Percentiles rank a stretch among this genome's conserved stretches.
phyloP scores from a whole-genome alignment of 768 basidiomycete species.

The Sporobolomyces roseus region DNA sequence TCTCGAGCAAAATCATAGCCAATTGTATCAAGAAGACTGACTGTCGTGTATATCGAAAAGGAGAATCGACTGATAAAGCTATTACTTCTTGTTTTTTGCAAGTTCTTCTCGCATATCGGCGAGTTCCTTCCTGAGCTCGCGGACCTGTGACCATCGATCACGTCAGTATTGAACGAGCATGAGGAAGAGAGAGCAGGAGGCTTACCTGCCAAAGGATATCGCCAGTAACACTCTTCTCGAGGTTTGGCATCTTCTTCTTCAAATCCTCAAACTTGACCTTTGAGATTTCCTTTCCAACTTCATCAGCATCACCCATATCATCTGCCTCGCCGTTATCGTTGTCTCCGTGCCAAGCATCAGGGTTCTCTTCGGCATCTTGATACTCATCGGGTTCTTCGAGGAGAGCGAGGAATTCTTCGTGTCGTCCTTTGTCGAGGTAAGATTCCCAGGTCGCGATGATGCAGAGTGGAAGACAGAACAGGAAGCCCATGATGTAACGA shows the following conservation, averaged over 20 bases:
- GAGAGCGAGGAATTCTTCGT: constrained; percentile 17
- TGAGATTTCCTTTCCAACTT: constrained; percentile 48
- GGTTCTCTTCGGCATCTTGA: constrained; percentile 23
- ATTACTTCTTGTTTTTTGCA: too few species aligned
- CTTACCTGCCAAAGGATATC: constrained; percentile 26
- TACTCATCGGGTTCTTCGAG: constrained; percentile 27
- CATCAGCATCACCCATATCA: constrained; percentile 25
- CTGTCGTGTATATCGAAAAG: too few species aligned
- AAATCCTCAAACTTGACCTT: constrained; percentile 48
- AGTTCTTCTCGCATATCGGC: too few species aligned
- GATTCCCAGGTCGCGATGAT: constrained; percentile 51
- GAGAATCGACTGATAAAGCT: too few species aligned
- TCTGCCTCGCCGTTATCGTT: constrained; percentile 7
- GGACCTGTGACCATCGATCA: too few species aligned
- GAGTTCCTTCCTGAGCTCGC: too few species aligned
- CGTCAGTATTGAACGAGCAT: too few species aligned
- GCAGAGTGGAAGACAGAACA: constrained; percentile 50
- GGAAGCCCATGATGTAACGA: constrained; percentile 47
- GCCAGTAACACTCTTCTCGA: constrained; percentile 18
- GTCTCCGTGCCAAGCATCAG: constrained; percentile 23
- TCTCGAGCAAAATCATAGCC: too few species aligned
- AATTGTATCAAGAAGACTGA: too few species aligned
- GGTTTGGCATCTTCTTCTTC: constrained; percentile 40
- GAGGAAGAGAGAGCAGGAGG: not conserved
- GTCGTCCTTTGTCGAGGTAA: constrained; percentile 38